A percentile compares a stretch with the other conserved stretches of the same genome.
Conservation (phyloP, 805 yeast genomes). For the Pichia ethanolica region DNA sequence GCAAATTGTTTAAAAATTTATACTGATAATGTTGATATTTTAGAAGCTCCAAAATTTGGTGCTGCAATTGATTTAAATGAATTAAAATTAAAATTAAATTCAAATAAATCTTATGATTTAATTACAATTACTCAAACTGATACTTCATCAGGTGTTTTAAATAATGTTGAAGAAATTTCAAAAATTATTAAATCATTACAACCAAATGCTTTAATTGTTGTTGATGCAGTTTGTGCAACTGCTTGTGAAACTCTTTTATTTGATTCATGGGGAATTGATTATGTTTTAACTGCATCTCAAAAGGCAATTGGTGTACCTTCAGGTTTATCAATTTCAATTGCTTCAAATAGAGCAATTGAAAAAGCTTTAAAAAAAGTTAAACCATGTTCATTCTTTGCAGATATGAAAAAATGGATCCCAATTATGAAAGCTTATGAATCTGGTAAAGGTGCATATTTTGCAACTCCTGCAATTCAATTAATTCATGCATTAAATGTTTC, state of each 20-base stretch:
- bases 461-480: slow-evolving; percentile 93
- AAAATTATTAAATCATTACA: slow-evolving; percentile 51
- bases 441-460: slow-evolving; percentile 77
- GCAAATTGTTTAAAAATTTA: slow-evolving; percentile 68
- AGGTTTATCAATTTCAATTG: slow-evolving; percentile 73
- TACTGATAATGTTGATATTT: slow-evolving; percentile 67
- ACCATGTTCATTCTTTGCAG: slow-evolving; percentile 55
- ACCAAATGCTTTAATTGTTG: slow-evolving; percentile 77
- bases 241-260: slow-evolving; percentile 84
- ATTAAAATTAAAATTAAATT: slow-evolving; percentile 47
- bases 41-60: slow-evolving; percentile 64
- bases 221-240: slow-evolving; percentile 93
- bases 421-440: slow-evolving; percentile 80
- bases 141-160: slow-evolving; percentile 90
- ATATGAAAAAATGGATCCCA: slow-evolving; percentile 80
- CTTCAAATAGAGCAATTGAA: slow-evolving; percentile 66
- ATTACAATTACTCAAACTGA: slow-evolving; percentile 92
- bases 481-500: slow-evolving; percentile 76
- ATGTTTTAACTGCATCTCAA: slow-evolving; percentile 85
- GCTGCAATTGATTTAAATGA: slow-evolving; percentile 50
- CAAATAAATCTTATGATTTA: slow-evolving; percentile 41
- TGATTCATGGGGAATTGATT: slow-evolving; percentile 86
- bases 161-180: slow-evolving; percentile 59
- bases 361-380: slow-evolving; percentile 45
- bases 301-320: slow-evolving; percentile 94